phyloP scores from a whole-genome alignment of 805 yeast genomes.

The Geotrichum ghanense region DNA sequence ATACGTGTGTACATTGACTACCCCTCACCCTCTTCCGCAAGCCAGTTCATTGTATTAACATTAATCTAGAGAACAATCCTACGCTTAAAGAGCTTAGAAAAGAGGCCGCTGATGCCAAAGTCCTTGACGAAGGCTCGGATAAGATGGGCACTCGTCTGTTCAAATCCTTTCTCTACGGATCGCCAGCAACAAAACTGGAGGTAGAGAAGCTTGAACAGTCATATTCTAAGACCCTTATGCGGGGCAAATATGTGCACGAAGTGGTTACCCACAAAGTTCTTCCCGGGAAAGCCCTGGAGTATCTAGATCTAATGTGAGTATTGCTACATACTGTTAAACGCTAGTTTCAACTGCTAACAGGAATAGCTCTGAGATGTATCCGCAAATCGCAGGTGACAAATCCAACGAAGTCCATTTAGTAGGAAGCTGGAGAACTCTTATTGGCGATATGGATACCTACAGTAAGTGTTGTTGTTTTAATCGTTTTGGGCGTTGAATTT shows the following conservation, averaged over 20 bases:
- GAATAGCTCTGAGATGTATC: slow-evolving; percentile 18
- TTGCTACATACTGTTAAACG: background rate
- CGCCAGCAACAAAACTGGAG: slow-evolving; percentile 24
- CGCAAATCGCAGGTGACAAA: slow-evolving; percentile 24
- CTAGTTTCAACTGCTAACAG: slow-evolving; percentile 1
- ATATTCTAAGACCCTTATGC: slow-evolving; percentile 25
- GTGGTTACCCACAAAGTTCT: slow-evolving; percentile 27
- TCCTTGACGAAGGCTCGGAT: background rate
- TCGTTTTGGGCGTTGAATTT: no score
- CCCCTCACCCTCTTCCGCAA: background rate
- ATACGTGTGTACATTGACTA: slow-evolving; percentile 9
- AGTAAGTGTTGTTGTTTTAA: slow-evolving; percentile 7
- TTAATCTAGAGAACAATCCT: background rate
- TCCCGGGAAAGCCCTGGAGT: slow-evolving; percentile 26
- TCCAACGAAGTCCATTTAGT: slow-evolving; percentile 26
- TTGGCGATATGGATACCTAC: slow-evolving; percentile 31
- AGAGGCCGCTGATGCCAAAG: slow-evolving; percentile 6
- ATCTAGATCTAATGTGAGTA: slow-evolving; percentile 23
- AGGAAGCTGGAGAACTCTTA: slow-evolving; percentile 32
- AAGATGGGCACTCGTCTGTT: slow-evolving; percentile 20
- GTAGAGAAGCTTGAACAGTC: slow-evolving; percentile 25
- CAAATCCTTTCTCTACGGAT: slow-evolving; percentile 30
- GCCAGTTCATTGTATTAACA: background rate
- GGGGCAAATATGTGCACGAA: slow-evolving; percentile 34
- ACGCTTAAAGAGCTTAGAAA: slow-evolving; percentile 10